Conservation (phyloP, 768 basidiomycete species). For the Cystofilobasidium capitatum region DNA sequence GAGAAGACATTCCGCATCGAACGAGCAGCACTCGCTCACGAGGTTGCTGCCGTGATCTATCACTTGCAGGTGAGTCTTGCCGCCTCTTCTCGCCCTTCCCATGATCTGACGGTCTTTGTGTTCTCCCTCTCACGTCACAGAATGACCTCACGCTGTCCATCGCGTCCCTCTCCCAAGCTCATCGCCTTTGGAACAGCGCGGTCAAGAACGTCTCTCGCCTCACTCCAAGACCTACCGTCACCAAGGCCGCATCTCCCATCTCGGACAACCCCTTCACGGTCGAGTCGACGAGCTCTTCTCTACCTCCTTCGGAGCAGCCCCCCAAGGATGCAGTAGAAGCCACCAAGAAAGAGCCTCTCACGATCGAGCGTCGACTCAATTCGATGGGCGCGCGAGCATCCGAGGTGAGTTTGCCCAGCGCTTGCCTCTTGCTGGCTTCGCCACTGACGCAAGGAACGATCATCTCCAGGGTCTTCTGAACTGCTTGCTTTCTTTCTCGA, state of each 20-base stretch:
- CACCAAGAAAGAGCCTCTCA: constrained; percentile 32
- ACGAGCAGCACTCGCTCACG: constrained; percentile 17
- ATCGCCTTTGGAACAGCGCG: constrained; percentile 27
- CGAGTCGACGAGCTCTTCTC: constrained; percentile 28
- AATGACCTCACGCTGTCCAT: constrained; percentile 14
- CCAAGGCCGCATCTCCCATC: constrained; percentile 9
- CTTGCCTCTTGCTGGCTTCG: background rate
- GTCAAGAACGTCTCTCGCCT: constrained; percentile 21
- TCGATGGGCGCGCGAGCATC: constrained; percentile 67
- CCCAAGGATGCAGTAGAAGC: constrained; percentile 10
- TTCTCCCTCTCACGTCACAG: background rate
- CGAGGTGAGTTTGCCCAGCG: constrained; percentile 38
- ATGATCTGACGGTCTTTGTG: background rate
- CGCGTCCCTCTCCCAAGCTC: constrained; percentile 18
- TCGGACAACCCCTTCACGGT: constrained; percentile 28
- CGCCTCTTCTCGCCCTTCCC: background rate
- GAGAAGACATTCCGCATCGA: constrained; percentile 7
- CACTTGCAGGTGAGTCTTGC: background rate
- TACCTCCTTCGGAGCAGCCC: constrained; percentile 23
- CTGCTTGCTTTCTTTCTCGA: constrained; percentile 56
- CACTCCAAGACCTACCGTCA: background rate
- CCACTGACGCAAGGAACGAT: background rate
- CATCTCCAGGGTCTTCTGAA: constrained; percentile 49
- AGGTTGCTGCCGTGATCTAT: constrained; percentile 19
- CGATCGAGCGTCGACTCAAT: constrained; percentile 43